phyloP scores from a whole-genome alignment of 2,329 filamentous ascomycete species.

The Aspergillus terreus region DNA sequence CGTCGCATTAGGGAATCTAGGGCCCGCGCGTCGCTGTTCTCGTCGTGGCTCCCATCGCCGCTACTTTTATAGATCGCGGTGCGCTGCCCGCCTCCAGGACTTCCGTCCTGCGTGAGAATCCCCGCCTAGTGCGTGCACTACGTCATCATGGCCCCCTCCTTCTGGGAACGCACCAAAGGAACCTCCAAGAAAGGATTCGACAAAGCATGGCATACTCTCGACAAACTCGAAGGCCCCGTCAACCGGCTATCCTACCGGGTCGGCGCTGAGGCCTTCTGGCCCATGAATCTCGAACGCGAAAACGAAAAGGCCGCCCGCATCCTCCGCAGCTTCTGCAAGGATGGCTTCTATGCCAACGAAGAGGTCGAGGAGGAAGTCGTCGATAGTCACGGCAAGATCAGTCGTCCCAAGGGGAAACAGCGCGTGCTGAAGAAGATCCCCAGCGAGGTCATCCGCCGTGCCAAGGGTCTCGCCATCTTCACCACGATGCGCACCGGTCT shows the following conservation, averaged over 20 bases:
- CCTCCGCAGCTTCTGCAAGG: constrained; percentile 82
- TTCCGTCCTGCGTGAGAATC: too few relatives aligned
- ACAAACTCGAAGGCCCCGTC: constrained; percentile 70
- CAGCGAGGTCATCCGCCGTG: constrained; percentile 76
- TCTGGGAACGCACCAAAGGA: constrained; percentile 53
- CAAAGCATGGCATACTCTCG: constrained; percentile 64
- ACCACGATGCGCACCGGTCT: constrained; percentile 92
- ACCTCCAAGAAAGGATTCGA: constrained; percentile 65
- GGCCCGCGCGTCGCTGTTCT: constrained; percentile 10
- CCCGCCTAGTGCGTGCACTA: too few relatives aligned
- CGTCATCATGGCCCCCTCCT: constrained; percentile 47
- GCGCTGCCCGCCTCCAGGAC: neutral
- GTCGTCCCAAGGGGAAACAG: constrained; percentile 58
- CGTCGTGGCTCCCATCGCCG: constrained; percentile 9
- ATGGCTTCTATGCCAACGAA: constrained; percentile 65
- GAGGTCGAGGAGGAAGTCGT: constrained; percentile 42
- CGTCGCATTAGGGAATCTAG: constrained; percentile 14
- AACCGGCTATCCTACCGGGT: constrained; percentile 79
- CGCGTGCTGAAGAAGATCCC: constrained; percentile 79
- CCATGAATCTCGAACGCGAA: constrained; percentile 79
- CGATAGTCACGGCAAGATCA: constrained; percentile 40
- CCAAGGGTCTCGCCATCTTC: constrained; percentile 87
- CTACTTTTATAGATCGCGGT: constrained; percentile 8
- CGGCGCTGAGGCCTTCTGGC: constrained; percentile 80
- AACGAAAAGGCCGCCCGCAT: constrained; percentile 89